phyloP scores from a whole-genome alignment of 139 green algal species.

The Tetraselmis striata region DNA sequence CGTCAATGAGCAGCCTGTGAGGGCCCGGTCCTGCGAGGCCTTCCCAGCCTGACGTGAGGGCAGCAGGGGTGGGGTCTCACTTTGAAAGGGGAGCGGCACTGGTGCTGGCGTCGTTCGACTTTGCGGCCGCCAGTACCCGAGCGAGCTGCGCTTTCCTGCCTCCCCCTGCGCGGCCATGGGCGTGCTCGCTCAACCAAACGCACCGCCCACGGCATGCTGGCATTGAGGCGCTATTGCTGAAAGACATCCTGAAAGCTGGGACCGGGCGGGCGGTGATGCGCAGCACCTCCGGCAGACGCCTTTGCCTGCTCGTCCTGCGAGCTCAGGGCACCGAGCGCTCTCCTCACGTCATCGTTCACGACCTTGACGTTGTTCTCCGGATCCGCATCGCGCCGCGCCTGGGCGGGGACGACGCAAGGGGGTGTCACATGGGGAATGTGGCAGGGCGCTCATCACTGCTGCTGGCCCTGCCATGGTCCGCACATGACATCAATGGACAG shows the following conservation, averaged over 20 bases:
- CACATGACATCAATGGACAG: no score
- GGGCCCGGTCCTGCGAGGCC: no score
- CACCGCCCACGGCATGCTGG: conserved; percentile 14
- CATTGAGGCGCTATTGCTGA: conserved; percentile 25
- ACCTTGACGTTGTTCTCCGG: conserved; percentile 8
- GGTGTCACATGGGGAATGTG: no score
- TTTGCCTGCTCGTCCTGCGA: conserved; percentile 24
- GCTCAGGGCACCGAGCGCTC: conserved; percentile 49
- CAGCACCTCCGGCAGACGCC: conserved; percentile 16
- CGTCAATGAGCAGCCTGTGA: neutral
- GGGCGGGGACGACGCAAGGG: no score
- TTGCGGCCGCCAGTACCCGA: neutral
- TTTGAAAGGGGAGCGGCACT: no score
- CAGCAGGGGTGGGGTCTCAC: no score
- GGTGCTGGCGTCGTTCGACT: neutral
- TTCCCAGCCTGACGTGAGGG: no score
- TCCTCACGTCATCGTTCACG: conserved; percentile 67
- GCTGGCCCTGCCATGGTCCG: conserved; percentile 14
- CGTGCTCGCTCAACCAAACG: conserved; percentile 16
- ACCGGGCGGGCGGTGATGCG: no score
- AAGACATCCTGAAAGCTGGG: no score
- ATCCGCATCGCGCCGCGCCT: neutral
- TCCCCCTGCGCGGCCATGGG: neutral
- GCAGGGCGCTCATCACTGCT: no score
- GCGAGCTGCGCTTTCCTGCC: neutral